Evolutionary conservation across 192 early-diverging fungal species (phyloP).

Genomic region (Linnemannia schmuckeri): DNA sequence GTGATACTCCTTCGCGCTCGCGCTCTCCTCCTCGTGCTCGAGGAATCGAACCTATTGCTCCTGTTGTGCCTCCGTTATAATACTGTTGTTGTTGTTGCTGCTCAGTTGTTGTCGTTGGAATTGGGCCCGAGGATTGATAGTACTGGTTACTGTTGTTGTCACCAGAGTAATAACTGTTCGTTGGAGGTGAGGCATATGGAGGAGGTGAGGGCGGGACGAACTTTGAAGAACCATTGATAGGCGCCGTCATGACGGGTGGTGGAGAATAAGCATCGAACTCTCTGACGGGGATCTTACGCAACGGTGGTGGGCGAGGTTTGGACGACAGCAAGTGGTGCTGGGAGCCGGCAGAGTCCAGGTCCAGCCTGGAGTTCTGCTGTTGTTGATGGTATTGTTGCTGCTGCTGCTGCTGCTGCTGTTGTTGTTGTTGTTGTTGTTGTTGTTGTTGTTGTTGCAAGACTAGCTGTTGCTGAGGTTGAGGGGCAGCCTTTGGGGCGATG

Average conservation of each 20-base stretch:
- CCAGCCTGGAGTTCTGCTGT: constrained; percentile 28
- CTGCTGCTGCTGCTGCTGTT: not conserved
- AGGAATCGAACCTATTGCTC: constrained; percentile 25
- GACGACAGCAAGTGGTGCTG: constrained; percentile 15
- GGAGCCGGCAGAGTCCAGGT: constrained; percentile 31
- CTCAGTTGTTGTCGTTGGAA: constrained; percentile 19
- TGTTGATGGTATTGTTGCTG: constrained; percentile 2
- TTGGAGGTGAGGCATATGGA: constrained; percentile 14
- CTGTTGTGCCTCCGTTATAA: constrained; percentile 15
- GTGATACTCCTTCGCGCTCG: constrained; percentile 19
- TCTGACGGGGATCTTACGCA: constrained; percentile 46
- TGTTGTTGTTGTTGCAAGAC: not conserved
- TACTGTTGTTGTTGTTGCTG: constrained; percentile 20
- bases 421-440: constrained; percentile 10
- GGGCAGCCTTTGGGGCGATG: constrained; percentile 17
- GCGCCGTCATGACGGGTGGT: constrained; percentile 46
- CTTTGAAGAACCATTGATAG: constrained; percentile 44
- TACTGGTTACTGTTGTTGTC: constrained; percentile 14
- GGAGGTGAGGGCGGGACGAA: constrained; percentile 35
- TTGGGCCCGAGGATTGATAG: constrained; percentile 7
- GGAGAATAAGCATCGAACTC: constrained; percentile 48
- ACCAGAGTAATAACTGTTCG: constrained; percentile 3
- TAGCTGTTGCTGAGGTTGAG: constrained; percentile 8
- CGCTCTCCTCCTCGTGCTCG: constrained; percentile 12
- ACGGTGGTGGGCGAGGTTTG: constrained; percentile 35